Evolutionary conservation across 768 basidiomycete genomes (phyloP).

Genomic region (Pholiota microspora): DNA sequence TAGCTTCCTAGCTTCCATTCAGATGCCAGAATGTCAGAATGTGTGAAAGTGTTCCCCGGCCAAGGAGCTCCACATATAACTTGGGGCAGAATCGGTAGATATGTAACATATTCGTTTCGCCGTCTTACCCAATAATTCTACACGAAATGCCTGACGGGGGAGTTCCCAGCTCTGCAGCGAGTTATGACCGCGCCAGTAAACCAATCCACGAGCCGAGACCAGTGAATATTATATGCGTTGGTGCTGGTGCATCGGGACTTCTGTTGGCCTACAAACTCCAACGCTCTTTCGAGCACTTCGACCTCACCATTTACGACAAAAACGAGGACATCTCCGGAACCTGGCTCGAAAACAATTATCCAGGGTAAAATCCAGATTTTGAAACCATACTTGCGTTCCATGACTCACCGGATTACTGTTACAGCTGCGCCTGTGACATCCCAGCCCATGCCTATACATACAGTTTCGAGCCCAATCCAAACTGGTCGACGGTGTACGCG

Average conservation of each 20-base stretch:
- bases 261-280: constrained; percentile 31
- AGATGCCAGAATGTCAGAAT: too few relatives aligned
- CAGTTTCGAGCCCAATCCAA: constrained; percentile 28
- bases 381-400: background rate
- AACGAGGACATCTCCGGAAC: constrained; percentile 30
- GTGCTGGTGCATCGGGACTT: constrained; percentile 34
- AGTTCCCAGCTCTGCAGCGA: too few relatives aligned
- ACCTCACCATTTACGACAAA: constrained; percentile 33
- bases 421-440: constrained; percentile 30
- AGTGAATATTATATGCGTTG: constrained; percentile 30
- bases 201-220: constrained; percentile 28
- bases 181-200: background rate
- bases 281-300: constrained; percentile 31
- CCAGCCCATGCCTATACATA: constrained; percentile 29
- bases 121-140: too few relatives aligned
- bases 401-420: background rate
- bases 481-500: constrained; percentile 30
- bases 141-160: too few relatives aligned
- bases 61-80: too few relatives aligned
- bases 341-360: constrained; percentile 36
- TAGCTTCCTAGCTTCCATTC: too few relatives aligned
- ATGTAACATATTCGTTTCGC: too few relatives aligned
- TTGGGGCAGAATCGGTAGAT: too few relatives aligned
- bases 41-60: too few relatives aligned
- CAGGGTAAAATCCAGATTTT: constrained; percentile 21